Base-by-base conservation (phyloP, 306 rosid species). In the Arachis hypogaea region DNA sequence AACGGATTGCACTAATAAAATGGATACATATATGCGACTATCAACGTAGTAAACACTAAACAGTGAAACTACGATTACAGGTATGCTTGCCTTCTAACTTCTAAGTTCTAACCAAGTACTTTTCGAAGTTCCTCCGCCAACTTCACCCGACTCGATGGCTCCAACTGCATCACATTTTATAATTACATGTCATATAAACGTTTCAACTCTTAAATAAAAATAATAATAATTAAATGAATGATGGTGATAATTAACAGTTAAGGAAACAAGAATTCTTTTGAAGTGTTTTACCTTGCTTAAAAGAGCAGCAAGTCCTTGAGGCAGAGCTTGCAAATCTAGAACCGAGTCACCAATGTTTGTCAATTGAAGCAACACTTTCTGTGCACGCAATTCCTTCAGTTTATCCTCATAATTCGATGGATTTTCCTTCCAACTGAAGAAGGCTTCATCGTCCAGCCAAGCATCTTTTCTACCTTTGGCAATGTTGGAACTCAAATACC, bases 221-320 rank as follows among this genome's bases (percentile, higher is more conserved):
- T 58, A 68, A 72, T 71, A 68, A 44, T 9, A 40, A 74, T 7
- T 68, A 11, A 2, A 68, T 38, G 55, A 12, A 30, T 4, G 29
- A 68, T 12, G n/a, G 56, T 3, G 58, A 51, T 29, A 57, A 47
- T 65, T 59, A 14, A 64, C 42, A 5, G 66, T 47, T 51, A 2
- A 68, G n/a, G 63, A 57, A 47, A 41, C 22, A 11, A 43, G 2
- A 33, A n/a, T 54, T 14, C n/a, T 33, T 33, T 33, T 33, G 3
- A 11, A 74, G 75, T 55, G 40, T 49, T 36, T 83, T 85, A 94
- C 99, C 93, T 92, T 89, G 96, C 88, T 88, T 86, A 94, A 74
- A 84, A 94, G 92, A 69, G 96, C 85, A 56, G 97, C 88, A 76
- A 94, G 91, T 77, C 97, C 97, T 79, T 85, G 96, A 77, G 99